Evolutionary conservation across 1,284 basidiomycete genomes (phyloP), one percentile per base, ranked within the genome.

Genomic region (Phellopilus nigrolimitatus): DNA sequence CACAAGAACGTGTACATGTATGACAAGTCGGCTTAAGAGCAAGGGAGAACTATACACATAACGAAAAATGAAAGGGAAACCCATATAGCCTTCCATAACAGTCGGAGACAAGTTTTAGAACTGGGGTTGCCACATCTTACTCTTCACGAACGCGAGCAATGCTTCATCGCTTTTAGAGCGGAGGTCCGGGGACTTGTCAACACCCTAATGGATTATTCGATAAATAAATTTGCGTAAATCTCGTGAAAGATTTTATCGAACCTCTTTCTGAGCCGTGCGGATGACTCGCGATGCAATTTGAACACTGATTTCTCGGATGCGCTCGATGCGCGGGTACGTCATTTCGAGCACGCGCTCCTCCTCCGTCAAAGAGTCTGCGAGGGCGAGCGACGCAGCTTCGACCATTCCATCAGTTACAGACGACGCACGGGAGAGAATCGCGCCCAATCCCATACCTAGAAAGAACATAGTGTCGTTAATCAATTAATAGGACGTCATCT

Each of bases 271-370:
- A 28, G 91, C 88, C 34, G 80, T 75, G 50, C 82, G 79, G 60
- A 94, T 85, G 49, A 94, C 90, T 39, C 77, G 72, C 47, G 71
- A 68, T 10, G 90, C 87, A 57, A 95, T 88, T 49, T 75, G 66
- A 1, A 79, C 81, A 58, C 86, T 88, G 61, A 95, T 92, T 60
- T 92, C 88, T 40, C 91, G 76, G 61, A 95, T 93, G 59, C 90
- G 76, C 58, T 84, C 79, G 56, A 91, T 71, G 48, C 78, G 78
- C 45, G 90, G 89, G 66, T 91, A 93, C 12, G 92, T 66, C 50
- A 91, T 71, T 30, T 79, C 84, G 31, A 68, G 61, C 5, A 69
- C 72, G 47, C 69, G 78, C 68, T 97, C 94, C 41, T 89, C 84
- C 12, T 68, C 60, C 3, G 80, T 91, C 41, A 95, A 75, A 3